A percentile compares a stretch with the other conserved stretches of the same genome.
These are phyloP conservation scores for Aspergillus costaricaensis DNA, from an alignment of 2,329 filamentous ascomycete species.

Conservation along the genomic window DNA sequence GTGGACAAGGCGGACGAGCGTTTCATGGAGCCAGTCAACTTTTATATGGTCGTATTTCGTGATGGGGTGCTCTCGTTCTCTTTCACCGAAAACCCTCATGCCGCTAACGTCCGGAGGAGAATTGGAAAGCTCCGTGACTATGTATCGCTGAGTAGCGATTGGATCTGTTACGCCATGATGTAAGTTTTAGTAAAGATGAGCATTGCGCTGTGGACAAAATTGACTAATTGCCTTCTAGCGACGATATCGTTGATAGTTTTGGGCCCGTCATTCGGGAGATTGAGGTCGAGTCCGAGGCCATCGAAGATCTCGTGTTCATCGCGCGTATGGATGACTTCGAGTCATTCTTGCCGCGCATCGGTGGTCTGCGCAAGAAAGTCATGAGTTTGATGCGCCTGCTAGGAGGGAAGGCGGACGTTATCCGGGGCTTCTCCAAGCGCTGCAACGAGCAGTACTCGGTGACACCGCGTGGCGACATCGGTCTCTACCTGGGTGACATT, in stretches of 20 bases:
- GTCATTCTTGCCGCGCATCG: slow-evolving; percentile 82
- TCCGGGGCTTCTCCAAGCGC: slow-evolving; percentile 95
- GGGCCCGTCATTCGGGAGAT: slow-evolving; percentile 85
- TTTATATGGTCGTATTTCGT: slow-evolving; percentile 95
- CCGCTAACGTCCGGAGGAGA: slow-evolving; percentile 83
- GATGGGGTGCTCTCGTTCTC: slow-evolving; percentile 95
- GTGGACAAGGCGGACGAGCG: slow-evolving; percentile 75
- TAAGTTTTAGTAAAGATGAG: slow-evolving; percentile 49
- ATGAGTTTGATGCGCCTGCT: slow-evolving; percentile 91
- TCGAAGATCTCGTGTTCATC: slow-evolving; percentile 94
- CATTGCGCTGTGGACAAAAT: background rate
- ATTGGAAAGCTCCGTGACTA: slow-evolving; percentile 94
- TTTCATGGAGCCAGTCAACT: slow-evolving; percentile 91
- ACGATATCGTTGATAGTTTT: slow-evolving; percentile 97
- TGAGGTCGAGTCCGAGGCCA: slow-evolving; percentile 84
- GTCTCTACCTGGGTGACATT: slow-evolving; percentile 93
- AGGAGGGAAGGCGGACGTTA: slow-evolving; percentile 96
- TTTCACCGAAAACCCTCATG: slow-evolving; percentile 83
- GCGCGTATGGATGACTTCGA: slow-evolving; percentile 88
- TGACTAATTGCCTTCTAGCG: slow-evolving; percentile 50
- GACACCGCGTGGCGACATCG: slow-evolving; percentile 93
- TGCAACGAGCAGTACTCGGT: slow-evolving; percentile 98
- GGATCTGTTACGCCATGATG: slow-evolving; percentile 99
- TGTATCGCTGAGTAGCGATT: slow-evolving; percentile 90
- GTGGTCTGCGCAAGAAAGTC: slow-evolving; percentile 87